These are phyloP conservation scores for Nakazawaea sp. DNA, from an alignment of 805 yeast species.

Conservation along the genomic window DNA sequence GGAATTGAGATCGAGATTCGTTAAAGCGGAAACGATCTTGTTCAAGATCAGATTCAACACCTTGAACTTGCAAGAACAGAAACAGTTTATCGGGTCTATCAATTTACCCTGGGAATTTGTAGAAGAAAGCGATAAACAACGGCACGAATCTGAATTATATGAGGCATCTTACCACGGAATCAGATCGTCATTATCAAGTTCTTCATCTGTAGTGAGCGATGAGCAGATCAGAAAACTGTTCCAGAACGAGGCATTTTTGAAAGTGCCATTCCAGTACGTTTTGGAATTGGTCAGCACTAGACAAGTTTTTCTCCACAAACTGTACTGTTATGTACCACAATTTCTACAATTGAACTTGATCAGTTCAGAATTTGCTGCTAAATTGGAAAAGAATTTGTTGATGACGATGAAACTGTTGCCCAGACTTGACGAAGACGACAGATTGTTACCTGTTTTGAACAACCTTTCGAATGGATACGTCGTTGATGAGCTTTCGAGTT, in stretches of 20 bases:
- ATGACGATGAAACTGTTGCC: constrained; percentile 75
- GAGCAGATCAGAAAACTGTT: constrained; percentile 49
- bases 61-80: constrained; percentile 61
- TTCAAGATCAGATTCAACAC: constrained; percentile 67
- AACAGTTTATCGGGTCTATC: constrained; percentile 57
- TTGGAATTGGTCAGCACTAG: constrained; percentile 72
- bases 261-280: constrained; percentile 83
- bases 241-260: constrained; percentile 62
- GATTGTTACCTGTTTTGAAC: constrained; percentile 76
- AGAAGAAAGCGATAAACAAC: constrained; percentile 49
- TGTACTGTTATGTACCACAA: constrained; percentile 81
- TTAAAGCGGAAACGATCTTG: constrained; percentile 66
- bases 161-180: constrained; percentile 47
- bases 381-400: constrained; percentile 44
- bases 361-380: constrained; percentile 56
- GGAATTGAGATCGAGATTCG: constrained; percentile 74
- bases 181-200: constrained; percentile 26
- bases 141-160: constrained; percentile 40
- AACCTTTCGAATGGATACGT: constrained; percentile 73
- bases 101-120: constrained; percentile 72
- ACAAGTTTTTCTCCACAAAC: constrained; percentile 56
- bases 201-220: constrained; percentile 26
- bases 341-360: constrained; percentile 69
- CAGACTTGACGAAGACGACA: constrained; percentile 83
- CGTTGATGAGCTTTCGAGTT: constrained; percentile 31